Percentiles rank a stretch among this genome's conserved stretches.
Conservation (phyloP, 2,329 filamentous ascomycete genomes). For the Pseudogymnoascus sp. region DNA sequence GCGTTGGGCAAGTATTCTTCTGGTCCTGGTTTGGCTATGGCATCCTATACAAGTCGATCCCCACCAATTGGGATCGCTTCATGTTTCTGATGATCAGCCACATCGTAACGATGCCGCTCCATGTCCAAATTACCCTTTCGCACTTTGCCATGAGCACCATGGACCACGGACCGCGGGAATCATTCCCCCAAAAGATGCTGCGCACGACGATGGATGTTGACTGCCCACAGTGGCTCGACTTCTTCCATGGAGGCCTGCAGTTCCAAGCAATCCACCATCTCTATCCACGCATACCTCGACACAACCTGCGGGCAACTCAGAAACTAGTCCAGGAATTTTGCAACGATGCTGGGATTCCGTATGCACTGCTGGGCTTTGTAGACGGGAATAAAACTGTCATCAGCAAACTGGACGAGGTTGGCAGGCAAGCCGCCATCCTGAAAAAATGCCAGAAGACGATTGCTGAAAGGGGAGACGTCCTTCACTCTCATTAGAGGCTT, state of each 20-base stretch:
- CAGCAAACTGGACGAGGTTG: constrained; percentile 66
- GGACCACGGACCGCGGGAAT: constrained; percentile 75
- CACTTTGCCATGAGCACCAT: constrained; percentile 92
- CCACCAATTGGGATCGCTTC: constrained; percentile 60
- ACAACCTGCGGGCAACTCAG: constrained; percentile 71
- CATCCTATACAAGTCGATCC: constrained; percentile 66
- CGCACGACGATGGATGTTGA: constrained; percentile 92
- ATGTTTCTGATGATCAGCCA: constrained; percentile 74
- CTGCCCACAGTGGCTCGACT: constrained; percentile 81
- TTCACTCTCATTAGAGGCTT: constrained; percentile 21
- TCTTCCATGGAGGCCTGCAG: constrained; percentile 79
- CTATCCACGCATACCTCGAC: constrained; percentile 73
- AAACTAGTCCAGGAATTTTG: constrained; percentile 74
- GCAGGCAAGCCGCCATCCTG: constrained; percentile 68
- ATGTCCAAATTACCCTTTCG: constrained; percentile 83
- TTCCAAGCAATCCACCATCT: constrained; percentile 87
- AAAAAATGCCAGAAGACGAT: constrained; percentile 59
- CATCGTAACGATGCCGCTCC: constrained; percentile 70
- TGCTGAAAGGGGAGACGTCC: constrained; percentile 25
- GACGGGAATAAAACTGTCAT: constrained; percentile 78
- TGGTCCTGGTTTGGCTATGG: constrained; percentile 82
- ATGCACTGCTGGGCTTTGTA: constrained; percentile 77
- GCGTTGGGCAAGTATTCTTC: constrained; percentile 69
- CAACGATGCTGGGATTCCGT: constrained; percentile 72
- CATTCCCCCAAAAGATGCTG: constrained; percentile 83